These are phyloP conservation scores for Crepidotus variabilis DNA, from an alignment of 768 basidiomycete genomes.

Conservation along the genomic window DNA sequence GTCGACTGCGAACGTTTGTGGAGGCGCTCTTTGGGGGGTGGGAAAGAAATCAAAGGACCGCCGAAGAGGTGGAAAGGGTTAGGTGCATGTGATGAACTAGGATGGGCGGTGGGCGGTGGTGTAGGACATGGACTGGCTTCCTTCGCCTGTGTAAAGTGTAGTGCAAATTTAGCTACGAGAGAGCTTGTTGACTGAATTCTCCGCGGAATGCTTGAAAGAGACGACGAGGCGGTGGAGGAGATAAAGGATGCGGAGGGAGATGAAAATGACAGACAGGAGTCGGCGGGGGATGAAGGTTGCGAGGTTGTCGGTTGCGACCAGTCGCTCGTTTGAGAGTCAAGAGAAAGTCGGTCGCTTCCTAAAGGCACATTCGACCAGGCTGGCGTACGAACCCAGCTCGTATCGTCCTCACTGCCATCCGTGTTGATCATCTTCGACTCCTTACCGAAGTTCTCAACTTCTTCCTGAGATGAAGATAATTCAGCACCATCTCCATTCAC, in stretches of 20 bases:
- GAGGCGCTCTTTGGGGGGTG: not conserved
- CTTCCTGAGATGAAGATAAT: slow-evolving; percentile 36
- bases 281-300: slow-evolving; percentile 5
- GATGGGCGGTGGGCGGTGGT: slow-evolving; percentile 2
- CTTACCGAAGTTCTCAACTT: slow-evolving; percentile 31
- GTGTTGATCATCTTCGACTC: slow-evolving; percentile 18
- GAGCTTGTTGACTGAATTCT: slow-evolving; percentile 21
- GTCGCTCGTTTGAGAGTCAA: slow-evolving; percentile 11
- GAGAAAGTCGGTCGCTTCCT: slow-evolving; percentile 2
- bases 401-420: slow-evolving; percentile 30
- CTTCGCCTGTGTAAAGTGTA: slow-evolving; percentile 3
- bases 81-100: not conserved
- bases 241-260: slow-evolving; percentile 10
- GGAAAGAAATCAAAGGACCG: not conserved
- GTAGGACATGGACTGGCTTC: not conserved
- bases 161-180: slow-evolving; percentile 6
- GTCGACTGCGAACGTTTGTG: slow-evolving; percentile 8
- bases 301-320: slow-evolving; percentile 12
- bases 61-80: not conserved
- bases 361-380: slow-evolving; percentile 21
- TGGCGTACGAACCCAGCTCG: slow-evolving; percentile 51
- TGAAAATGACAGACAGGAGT: slow-evolving; percentile 10
- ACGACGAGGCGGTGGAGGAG: not conserved
- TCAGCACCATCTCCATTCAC: slow-evolving; percentile 76
- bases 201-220: slow-evolving; percentile 7